These are phyloP conservation scores for Pythium utonaiense DNA, from an alignment of 352 stramenopile genomes.

Conservation along the genomic window DNA sequence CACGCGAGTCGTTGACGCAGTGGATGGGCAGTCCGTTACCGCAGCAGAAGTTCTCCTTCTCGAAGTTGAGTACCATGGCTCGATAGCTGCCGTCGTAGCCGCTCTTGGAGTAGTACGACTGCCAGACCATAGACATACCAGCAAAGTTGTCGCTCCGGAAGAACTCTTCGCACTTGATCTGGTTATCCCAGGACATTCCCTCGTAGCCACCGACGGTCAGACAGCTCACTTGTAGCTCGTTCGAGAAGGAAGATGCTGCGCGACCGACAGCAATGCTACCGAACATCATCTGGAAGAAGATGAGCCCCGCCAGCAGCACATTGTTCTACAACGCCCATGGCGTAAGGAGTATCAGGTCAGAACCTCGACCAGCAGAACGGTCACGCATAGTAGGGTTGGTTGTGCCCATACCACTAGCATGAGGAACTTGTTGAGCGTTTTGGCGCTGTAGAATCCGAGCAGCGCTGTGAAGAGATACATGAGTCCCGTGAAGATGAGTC, in stretches of 20 bases:
- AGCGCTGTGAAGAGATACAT: constrained; percentile 45
- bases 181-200: constrained; percentile 27
- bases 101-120: constrained; percentile 65
- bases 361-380: no score
- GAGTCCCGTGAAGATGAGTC: constrained; percentile 62
- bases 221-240: constrained; percentile 43
- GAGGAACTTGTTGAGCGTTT: constrained; percentile 77
- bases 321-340: constrained; percentile 46
- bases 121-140: constrained; percentile 63
- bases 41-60: constrained; percentile 69
- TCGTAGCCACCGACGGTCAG: constrained; percentile 61
- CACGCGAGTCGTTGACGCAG: constrained; percentile 38
- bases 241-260: constrained; percentile 28
- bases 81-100: constrained; percentile 37
- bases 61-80: constrained; percentile 51
- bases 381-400: no score
- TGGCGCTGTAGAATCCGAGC: constrained; percentile 49
- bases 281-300: constrained; percentile 66
- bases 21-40: constrained; percentile 53
- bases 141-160: constrained; percentile 57
- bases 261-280: constrained; percentile 43
- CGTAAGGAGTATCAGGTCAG: no score
- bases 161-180: constrained; percentile 46
- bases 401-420: constrained; percentile 56
- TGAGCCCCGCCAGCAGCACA: constrained; percentile 38